Percentiles rank a stretch among this genome's conserved stretches.
These are phyloP conservation scores for Globisporangium carolinianum DNA, from an alignment of 352 stramenopile species.

Conservation along the genomic window DNA sequence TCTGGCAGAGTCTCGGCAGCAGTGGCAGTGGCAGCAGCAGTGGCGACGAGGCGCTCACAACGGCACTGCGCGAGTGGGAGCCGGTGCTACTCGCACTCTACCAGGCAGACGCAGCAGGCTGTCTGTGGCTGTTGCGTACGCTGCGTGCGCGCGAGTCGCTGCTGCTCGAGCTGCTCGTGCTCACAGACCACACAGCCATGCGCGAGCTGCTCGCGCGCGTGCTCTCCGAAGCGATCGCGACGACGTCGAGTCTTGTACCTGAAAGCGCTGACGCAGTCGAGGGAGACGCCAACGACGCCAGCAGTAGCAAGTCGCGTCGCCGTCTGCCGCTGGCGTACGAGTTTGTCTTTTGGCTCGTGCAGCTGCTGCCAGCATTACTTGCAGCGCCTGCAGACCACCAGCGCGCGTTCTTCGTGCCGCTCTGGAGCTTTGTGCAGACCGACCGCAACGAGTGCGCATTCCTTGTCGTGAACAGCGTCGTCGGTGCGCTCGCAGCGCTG, in stretches of 20 bases:
- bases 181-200: slow-evolving; percentile 58
- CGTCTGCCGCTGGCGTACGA: slow-evolving; percentile 65
- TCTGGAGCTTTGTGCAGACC: slow-evolving; percentile 73
- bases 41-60: slow-evolving; percentile 11
- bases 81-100: slow-evolving; percentile 64
- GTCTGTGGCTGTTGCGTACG: slow-evolving; percentile 63
- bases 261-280: slow-evolving; percentile 3
- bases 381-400: slow-evolving; percentile 63
- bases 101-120: slow-evolving; percentile 55
- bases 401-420: slow-evolving; percentile 63
- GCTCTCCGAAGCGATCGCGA: slow-evolving; percentile 60
- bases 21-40: slow-evolving; percentile 16
- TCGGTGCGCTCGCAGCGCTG: slow-evolving; percentile 64
- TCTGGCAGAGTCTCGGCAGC: slow-evolving; percentile 60
- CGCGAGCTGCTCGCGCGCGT: slow-evolving; percentile 67
- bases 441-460: slow-evolving; percentile 81
- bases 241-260: slow-evolving; percentile 26
- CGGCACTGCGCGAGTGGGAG: slow-evolving; percentile 70
- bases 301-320: background rate
- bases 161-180: slow-evolving; percentile 66
- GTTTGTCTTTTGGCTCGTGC: slow-evolving; percentile 75
- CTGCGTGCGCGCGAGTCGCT: slow-evolving; percentile 57
- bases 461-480: slow-evolving; percentile 75
- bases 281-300: slow-evolving; percentile 18
- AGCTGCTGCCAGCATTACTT: slow-evolving; percentile 70